Evolutionary conservation across 1,284 basidiomycete species (phyloP), one percentile per base, ranked within the genome.

Genomic region (Quambalaria eucalypti): DNA sequence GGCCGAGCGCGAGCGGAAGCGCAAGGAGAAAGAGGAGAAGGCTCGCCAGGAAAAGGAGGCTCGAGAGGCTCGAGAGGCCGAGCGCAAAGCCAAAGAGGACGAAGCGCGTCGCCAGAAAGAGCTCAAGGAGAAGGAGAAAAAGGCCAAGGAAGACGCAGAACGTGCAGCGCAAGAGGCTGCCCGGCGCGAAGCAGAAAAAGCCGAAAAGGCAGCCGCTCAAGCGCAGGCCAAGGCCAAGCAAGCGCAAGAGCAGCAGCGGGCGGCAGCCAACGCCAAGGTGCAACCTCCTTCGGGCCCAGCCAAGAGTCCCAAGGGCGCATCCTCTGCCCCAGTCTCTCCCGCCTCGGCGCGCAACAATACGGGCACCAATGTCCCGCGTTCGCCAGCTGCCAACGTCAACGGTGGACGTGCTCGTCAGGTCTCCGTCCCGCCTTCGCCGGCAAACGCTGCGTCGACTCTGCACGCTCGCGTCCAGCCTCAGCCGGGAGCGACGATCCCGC

Each of bases 11-110:
- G 79, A 81, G 51, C 81, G 83, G 57, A 87, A 76, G 61, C 76
- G 85, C 72, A 86, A 86, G 54, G 87, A 88, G 73, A 74, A 68
- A 39, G 76, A 77, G 54, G 87, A 89, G 71, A 82, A 82, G 65
- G 81, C 83, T 52, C 85, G 83, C 70, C 82, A 61, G 50, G 76
- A 77, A 57, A 65, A 47, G 21, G 40, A 54, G 76, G 53, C 48
- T 10, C 33, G 50, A 14, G 58, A 58, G 36, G 50, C 57, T 10
- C 56, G 60, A 33, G 60, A 62, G 47, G 48, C 42, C 12, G 54
- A 61, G 51, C 55, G 54, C 30, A 51, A 51, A 50, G 77, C 76
- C 58, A 75, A 75, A 54, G 78, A 79, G 50, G 79, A 85, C 61
- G 82, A 83, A 29, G 51, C 28, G 2, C 8, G 33, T 1, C 49